phyloP scores from a whole-genome alignment of 2,329 filamentous ascomycete species.

The Colletotrichum ledebouriae region DNA sequence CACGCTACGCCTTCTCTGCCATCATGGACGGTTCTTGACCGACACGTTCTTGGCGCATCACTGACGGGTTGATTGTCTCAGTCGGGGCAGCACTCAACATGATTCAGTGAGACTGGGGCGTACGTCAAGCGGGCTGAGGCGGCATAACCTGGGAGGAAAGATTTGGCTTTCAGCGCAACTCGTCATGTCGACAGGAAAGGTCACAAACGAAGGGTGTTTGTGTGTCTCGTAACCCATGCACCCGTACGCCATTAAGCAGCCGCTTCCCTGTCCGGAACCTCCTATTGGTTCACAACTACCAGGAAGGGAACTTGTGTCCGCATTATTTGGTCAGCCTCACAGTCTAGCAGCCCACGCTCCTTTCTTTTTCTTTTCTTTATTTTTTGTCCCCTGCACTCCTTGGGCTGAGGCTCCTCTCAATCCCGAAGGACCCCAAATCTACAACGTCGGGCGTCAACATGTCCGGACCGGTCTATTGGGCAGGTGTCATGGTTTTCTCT shows the following conservation, averaged over 20 bases:
- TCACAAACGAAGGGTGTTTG: constrained; percentile 24
- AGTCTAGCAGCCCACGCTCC: constrained; percentile 28
- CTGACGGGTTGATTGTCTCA: constrained; percentile 26
- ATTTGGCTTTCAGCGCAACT: constrained; percentile 20
- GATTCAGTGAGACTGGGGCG: constrained; percentile 26
- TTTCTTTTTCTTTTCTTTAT: constrained; percentile 23
- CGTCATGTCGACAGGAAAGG: constrained; percentile 21
- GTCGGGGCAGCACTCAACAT: constrained; percentile 14
- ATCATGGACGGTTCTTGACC: constrained; percentile 43
- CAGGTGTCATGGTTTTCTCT: neutral
- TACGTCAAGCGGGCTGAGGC: constrained; percentile 36
- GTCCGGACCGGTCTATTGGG: neutral
- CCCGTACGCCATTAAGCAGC: constrained; percentile 10
- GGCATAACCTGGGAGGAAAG: constrained; percentile 25
- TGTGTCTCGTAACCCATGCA: constrained; percentile 37
- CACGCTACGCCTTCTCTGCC: constrained; percentile 59
- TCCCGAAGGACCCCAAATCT: constrained; percentile 29
- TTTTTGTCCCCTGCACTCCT: constrained; percentile 19
- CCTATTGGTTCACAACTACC: constrained; percentile 28
- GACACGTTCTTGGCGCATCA: constrained; percentile 21
- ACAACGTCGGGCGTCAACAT: constrained; percentile 28
- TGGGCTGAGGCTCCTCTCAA: constrained; percentile 27
- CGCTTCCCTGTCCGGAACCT: constrained; percentile 17
- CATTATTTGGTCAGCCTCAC: constrained; percentile 26
- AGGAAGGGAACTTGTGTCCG: constrained; percentile 22